Conservation (phyloP, 768 basidiomycete genomes). For the Calocybe cyanea region DNA sequence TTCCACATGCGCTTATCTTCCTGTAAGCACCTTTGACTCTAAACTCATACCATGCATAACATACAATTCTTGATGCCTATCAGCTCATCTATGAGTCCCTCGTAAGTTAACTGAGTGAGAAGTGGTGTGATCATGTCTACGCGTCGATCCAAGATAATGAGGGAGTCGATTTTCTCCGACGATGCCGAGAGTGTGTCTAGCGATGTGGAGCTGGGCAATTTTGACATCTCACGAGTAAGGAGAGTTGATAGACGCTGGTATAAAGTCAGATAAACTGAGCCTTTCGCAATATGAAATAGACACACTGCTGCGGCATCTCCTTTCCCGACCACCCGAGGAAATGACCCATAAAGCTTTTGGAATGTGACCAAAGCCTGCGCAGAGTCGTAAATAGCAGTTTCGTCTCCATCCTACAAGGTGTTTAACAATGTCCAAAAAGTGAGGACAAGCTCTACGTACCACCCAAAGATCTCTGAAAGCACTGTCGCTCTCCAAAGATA, state of each 20-base stretch:
- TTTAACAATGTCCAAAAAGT: not conserved
- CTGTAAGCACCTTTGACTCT: slow-evolving; percentile 2
- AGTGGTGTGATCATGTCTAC: slow-evolving; percentile 95
- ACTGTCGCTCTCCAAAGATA: slow-evolving; percentile 84
- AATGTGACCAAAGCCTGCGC: slow-evolving; percentile 81
- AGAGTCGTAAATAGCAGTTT: slow-evolving; percentile 85
- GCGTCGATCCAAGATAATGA: slow-evolving; percentile 87
- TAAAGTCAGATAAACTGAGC: slow-evolving; percentile 1
- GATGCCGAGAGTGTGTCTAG: slow-evolving; percentile 39
- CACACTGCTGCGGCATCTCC: slow-evolving; percentile 79
- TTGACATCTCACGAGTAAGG: slow-evolving; percentile 55
- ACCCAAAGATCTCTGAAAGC: slow-evolving; percentile 90
- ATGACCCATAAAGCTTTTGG: slow-evolving; percentile 81
- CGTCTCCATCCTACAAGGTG: slow-evolving; percentile 77
- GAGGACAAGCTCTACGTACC: slow-evolving; percentile 46
- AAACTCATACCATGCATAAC: slow-evolving; percentile 21
- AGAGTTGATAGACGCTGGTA: slow-evolving; percentile 72
- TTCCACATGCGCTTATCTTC: slow-evolving; percentile 65
- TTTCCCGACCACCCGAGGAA: slow-evolving; percentile 91
- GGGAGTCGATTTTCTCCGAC: slow-evolving; percentile 70
- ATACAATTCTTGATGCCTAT: slow-evolving; percentile 86
- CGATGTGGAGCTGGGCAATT: slow-evolving; percentile 29
- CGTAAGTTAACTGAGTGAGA: slow-evolving; percentile 93
- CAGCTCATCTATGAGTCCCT: slow-evolving; percentile 92
- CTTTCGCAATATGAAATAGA: slow-evolving; percentile 2